Conservation (phyloP, 345 rosid genomes). For the Gossypium thurberi region DNA sequence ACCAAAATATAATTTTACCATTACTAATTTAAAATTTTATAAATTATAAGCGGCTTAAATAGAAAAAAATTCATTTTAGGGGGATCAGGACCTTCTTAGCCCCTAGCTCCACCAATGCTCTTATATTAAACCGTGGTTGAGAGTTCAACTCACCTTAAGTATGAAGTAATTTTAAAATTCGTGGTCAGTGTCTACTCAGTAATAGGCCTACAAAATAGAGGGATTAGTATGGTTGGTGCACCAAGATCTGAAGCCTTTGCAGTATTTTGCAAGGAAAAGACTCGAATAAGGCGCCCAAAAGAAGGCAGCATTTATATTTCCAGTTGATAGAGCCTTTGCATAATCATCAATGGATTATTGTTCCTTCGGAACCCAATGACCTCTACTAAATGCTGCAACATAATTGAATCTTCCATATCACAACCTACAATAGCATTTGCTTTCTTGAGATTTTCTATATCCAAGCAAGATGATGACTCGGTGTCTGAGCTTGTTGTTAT, state of each 20-base stretch:
- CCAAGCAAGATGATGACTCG: slow-evolving; percentile 1
- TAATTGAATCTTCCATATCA: slow-evolving; percentile 11
- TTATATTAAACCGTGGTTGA: too few species aligned
- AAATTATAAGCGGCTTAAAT: too few species aligned
- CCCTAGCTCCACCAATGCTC: too few species aligned
- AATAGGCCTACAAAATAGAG: too few species aligned
- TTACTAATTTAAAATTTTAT: too few species aligned
- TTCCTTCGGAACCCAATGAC: slow-evolving; percentile 5
- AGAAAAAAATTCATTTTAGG: too few species aligned
- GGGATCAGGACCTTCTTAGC: too few species aligned
- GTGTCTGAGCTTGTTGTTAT: slow-evolving; percentile 16
- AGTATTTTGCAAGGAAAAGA: not conserved
- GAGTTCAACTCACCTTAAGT: too few species aligned
- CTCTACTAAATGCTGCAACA: not conserved
- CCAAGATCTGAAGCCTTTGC: slow-evolving; percentile 13
- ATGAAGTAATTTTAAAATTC: too few species aligned
- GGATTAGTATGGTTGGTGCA: too few species aligned
- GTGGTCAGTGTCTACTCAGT: too few species aligned
- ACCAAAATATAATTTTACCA: too few species aligned
- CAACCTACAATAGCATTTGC: slow-evolving; percentile 18
- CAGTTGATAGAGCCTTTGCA: slow-evolving; percentile 15
- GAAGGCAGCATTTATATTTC: slow-evolving; percentile 16
- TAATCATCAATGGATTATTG: slow-evolving; percentile 4
- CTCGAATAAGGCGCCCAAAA: slow-evolving; percentile 5
- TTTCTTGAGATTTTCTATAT: slow-evolving; percentile 12